phyloP scores from a whole-genome alignment of 768 basidiomycete species.

The Kwoniella newhampshirensis region DNA sequence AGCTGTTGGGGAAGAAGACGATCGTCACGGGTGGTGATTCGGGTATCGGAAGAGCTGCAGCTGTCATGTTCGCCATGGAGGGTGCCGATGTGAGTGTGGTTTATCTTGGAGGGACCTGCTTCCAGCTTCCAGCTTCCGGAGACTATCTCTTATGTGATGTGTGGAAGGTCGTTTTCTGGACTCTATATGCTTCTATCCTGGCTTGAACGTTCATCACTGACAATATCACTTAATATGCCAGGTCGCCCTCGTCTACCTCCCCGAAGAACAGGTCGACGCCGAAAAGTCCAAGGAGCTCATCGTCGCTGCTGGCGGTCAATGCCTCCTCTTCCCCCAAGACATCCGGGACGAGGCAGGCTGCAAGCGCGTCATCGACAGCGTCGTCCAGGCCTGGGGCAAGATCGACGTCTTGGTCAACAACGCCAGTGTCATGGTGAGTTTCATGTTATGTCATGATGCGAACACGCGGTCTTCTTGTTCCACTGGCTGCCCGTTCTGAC shows the following conservation, averaged over 20 bases:
- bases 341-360: constrained; percentile 52
- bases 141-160: too few relatives aligned
- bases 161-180: too few relatives aligned
- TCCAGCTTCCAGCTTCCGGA: too few relatives aligned
- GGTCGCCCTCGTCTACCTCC: constrained; percentile 58
- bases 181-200: too few relatives aligned
- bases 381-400: constrained; percentile 52
- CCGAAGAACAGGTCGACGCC: constrained; percentile 61
- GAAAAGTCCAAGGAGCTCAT: constrained; percentile 43
- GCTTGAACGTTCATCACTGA: not conserved
- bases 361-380: constrained; percentile 47
- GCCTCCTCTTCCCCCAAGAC: constrained; percentile 50
- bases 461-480: not conserved
- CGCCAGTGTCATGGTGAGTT: constrained; percentile 58
- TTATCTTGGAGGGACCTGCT: not conserved
- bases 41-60: constrained; percentile 58
- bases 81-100: constrained; percentile 50
- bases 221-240: not conserved
- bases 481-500: constrained; percentile 26
- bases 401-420: constrained; percentile 66
- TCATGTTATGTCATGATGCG: too few relatives aligned
- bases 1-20: constrained; percentile 58
- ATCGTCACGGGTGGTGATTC: constrained; percentile 61
- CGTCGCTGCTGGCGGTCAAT: constrained; percentile 37
- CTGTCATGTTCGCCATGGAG: constrained; percentile 56